These are phyloP conservation scores for Pisolithus microcarpus DNA, from an alignment of 768 basidiomycete genomes.

Conservation along the genomic window DNA sequence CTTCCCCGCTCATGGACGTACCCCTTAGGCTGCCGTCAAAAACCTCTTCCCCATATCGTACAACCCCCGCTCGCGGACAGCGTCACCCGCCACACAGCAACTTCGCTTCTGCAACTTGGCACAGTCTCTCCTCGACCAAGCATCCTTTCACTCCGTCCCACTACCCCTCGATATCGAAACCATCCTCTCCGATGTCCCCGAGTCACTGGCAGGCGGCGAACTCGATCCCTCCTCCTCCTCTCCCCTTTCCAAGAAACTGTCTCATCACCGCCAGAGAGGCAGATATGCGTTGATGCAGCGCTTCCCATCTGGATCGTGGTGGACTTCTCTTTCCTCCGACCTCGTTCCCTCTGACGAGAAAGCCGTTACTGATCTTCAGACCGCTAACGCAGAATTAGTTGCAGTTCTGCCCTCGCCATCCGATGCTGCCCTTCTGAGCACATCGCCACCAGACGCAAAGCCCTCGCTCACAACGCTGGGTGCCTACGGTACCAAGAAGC, in stretches of 20 bases:
- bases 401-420: conserved; percentile 63
- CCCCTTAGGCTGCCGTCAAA: conserved; percentile 50
- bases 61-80: conserved; percentile 55
- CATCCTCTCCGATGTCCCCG: conserved; percentile 29
- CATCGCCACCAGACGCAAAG: conserved; percentile 15
- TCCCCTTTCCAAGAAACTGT: conserved; percentile 21
- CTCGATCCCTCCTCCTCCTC: conserved; percentile 7
- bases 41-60: conserved; percentile 64
- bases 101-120: conserved; percentile 71
- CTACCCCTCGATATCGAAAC: conserved; percentile 41
- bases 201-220: conserved; percentile 18
- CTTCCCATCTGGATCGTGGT: conserved; percentile 70
- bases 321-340: conserved; percentile 61
- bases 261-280: conserved; percentile 27
- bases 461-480: conserved; percentile 40
- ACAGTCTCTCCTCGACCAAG: conserved; percentile 62
- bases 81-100: conserved; percentile 61
- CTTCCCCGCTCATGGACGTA: conserved; percentile 5
- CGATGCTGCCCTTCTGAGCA: conserved; percentile 22
- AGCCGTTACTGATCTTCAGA: conserved; percentile 44
- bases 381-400: conserved; percentile 70
- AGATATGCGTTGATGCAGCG: conserved; percentile 76
- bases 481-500: conserved; percentile 45
- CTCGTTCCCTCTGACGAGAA: conserved; percentile 30
- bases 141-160: conserved; percentile 43